Percentiles rank a stretch among this genome's conserved stretches.
phyloP scores from a whole-genome alignment of 2,329 filamentous ascomycete genomes.

The Dactylellina drechsleri region DNA sequence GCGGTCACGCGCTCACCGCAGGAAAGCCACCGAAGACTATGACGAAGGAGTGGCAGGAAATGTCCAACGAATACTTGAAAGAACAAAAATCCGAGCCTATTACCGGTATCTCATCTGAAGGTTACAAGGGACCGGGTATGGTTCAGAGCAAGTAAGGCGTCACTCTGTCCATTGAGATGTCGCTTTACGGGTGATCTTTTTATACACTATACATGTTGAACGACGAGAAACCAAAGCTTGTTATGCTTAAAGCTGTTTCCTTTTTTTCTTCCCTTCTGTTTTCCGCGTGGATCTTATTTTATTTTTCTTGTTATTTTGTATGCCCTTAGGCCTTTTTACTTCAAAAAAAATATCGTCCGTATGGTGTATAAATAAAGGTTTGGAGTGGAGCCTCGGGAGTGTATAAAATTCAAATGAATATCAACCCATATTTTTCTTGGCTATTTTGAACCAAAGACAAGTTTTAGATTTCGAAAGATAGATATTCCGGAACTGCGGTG shows the following conservation, averaged over 20 bases:
- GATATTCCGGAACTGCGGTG: too few species aligned
- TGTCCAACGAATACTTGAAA: conserved; percentile 91
- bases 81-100: conserved; percentile 86
- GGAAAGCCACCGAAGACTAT: conserved; percentile 82
- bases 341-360: conserved; percentile 5
- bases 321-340: not conserved
- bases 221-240: conserved; percentile 5
- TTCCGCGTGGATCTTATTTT: not conserved
- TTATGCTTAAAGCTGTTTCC: conserved; percentile 3
- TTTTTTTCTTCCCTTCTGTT: conserved; percentile 4
- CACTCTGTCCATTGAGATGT: not conserved
- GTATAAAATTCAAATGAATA: conserved; percentile 28
- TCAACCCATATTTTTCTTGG: too few species aligned
- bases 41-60: conserved; percentile 97
- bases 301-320: conserved; percentile 4
- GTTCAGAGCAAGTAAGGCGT: conserved; percentile 68
- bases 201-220: too few species aligned
- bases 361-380: conserved; percentile 53
- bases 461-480: too few species aligned
- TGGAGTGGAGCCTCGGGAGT: conserved; percentile 49
- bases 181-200: too few species aligned
- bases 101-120: conserved; percentile 81
- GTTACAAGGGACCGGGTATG: conserved; percentile 80
- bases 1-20: conserved; percentile 74
- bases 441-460: too few species aligned